A percentile compares a stretch with the other conserved stretches of the same genome.
Conservation (phyloP, 768 basidiomycete genomes). For the Boletus rufocinnamomeus region DNA sequence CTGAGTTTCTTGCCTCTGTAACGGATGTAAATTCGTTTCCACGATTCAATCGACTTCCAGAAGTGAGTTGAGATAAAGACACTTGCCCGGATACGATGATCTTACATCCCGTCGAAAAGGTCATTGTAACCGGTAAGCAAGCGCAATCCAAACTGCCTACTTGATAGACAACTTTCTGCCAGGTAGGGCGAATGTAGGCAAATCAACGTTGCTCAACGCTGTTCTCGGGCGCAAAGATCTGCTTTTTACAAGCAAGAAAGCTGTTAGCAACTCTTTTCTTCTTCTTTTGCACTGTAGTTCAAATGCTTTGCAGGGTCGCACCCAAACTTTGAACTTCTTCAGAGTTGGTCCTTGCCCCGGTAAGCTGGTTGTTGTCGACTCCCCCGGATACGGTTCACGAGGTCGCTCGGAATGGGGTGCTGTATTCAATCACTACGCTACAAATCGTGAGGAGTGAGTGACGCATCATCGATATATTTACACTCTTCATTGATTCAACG, state of each 20-base stretch:
- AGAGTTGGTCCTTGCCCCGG: conserved; percentile 58
- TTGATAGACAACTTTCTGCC: neutral
- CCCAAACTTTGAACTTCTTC: conserved; percentile 71
- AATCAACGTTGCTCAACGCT: conserved; percentile 72
- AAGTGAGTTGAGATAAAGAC: conserved; percentile 24
- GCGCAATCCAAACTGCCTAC: neutral
- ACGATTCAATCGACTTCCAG: conserved; percentile 24
- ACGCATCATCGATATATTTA: neutral
- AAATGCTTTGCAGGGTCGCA: conserved; percentile 56
- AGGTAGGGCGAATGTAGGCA: conserved; percentile 82
- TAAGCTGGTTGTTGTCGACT: conserved; percentile 69
- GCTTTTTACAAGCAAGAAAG: conserved; percentile 66
- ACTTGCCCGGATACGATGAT: neutral
- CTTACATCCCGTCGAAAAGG: conserved; percentile 16
- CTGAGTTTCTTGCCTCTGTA: conserved; percentile 31
- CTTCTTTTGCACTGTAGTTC: neutral
- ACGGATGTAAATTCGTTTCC: conserved; percentile 21
- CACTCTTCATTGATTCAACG: neutral
- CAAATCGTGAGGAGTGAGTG: conserved; percentile 61
- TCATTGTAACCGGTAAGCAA: conserved; percentile 31
- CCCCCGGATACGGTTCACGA: conserved; percentile 77
- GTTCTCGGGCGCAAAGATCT: conserved; percentile 59
- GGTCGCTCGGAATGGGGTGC: conserved; percentile 77
- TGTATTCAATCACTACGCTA: conserved; percentile 65
- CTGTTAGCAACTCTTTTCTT: conserved; percentile 45